Percentiles rank a stretch among this genome's conserved stretches.
phyloP scores from a whole-genome alignment of 257 asterid genomes.

The Solanum chaucha region DNA sequence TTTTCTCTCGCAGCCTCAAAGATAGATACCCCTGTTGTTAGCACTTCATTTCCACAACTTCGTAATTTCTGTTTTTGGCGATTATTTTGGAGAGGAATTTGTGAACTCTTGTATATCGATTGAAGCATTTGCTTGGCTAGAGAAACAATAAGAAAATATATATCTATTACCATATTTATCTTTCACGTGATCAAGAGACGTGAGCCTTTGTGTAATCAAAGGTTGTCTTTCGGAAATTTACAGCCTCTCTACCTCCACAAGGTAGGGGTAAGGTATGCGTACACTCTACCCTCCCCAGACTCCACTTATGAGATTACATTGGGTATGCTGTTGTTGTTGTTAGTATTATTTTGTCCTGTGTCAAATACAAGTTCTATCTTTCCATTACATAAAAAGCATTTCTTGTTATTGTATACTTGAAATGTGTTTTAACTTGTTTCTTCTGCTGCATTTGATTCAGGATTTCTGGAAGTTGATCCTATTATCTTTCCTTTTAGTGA shows the following conservation, averaged over 20 bases:
- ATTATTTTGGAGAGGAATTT: not conserved
- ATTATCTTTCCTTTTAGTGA: conserved; percentile 47
- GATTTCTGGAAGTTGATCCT: conserved; percentile 73
- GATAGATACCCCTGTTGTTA: not conserved
- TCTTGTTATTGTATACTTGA: not conserved
- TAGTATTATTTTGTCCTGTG: not conserved
- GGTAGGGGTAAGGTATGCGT: not conserved
- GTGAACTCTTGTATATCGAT: not conserved
- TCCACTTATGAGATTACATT: not conserved
- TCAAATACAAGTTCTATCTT: not conserved
- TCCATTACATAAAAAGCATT: not conserved
- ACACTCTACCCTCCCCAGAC: not conserved
- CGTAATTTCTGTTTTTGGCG: not conserved
- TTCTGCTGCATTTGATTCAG: conserved; percentile 19
- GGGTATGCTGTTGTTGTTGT: not conserved
- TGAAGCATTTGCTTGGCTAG: not conserved
- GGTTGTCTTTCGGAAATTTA: not conserved
- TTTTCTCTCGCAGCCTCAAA: not conserved
- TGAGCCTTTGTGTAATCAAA: not conserved
- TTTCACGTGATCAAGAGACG: not conserved
- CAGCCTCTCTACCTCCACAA: not conserved
- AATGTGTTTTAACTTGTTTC: not conserved
- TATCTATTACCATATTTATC: not conserved
- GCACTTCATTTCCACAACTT: not conserved
- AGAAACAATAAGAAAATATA: not conserved